A percentile compares a stretch with the other conserved stretches of the same genome.
Evolutionary conservation across 2,329 filamentous ascomycete genomes (phyloP).

Genomic region (Epichloe bromicola): DNA sequence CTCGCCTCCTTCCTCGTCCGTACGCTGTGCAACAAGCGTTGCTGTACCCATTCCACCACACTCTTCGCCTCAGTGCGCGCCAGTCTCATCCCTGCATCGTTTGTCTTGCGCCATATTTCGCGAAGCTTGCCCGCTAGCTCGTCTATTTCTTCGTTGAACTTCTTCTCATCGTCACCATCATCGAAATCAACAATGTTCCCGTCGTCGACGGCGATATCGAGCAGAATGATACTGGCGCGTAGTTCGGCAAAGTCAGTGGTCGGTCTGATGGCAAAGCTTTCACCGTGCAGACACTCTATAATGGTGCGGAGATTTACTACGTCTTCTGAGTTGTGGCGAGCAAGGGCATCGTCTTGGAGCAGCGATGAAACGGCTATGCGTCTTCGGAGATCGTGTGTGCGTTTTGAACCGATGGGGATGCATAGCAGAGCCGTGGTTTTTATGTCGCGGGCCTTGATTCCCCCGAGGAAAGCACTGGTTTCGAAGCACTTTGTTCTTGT

Average conservation of each 20-base stretch:
- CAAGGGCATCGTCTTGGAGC: constrained; percentile 35
- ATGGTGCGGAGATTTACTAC: constrained; percentile 30
- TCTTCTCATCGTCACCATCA: constrained; percentile 19
- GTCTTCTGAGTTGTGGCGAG: constrained; percentile 27
- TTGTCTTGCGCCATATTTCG: constrained; percentile 46
- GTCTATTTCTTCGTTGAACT: constrained; percentile 64
- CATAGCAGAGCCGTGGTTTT: constrained; percentile 44
- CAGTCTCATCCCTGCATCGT: constrained; percentile 60
- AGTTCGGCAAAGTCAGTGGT: constrained; percentile 58
- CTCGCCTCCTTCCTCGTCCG: constrained; percentile 48
- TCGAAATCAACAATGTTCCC: constrained; percentile 24
- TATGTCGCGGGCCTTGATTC: constrained; percentile 34
- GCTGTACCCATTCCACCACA: constrained; percentile 58
- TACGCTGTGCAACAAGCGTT: constrained; percentile 58
- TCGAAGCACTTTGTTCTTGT: constrained; percentile 31
- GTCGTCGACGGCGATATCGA: constrained; percentile 65
- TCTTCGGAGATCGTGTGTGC: constrained; percentile 47
- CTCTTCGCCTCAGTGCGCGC: constrained; percentile 66
- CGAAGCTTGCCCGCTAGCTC: constrained; percentile 47
- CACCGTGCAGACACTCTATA: constrained; percentile 30
- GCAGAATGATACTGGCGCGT: constrained; percentile 48
- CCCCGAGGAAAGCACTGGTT: constrained; percentile 32
- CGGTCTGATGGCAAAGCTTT: constrained; percentile 38
- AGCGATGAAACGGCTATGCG: constrained; percentile 53
- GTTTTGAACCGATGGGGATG: constrained; percentile 39